phyloP scores from a whole-genome alignment of 805 yeast genomes.

The Ogataea salicorniae region DNA sequence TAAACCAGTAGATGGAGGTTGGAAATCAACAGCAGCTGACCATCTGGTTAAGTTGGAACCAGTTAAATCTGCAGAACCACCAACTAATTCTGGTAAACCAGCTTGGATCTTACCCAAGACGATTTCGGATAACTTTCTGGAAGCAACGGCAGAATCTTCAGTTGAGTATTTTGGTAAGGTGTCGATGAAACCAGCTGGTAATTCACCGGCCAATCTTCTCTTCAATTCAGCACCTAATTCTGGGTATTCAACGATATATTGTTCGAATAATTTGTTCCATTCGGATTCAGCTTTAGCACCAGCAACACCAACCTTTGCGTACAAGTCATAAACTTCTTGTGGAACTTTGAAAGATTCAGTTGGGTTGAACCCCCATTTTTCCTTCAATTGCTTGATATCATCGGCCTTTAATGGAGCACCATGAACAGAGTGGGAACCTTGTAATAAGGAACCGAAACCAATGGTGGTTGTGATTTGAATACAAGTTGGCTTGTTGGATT shows the following conservation, averaged over 20 bases:
- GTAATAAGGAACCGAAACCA: constrained; percentile 84
- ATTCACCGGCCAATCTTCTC: constrained; percentile 71
- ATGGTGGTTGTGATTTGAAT: constrained; percentile 86
- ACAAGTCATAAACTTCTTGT: constrained; percentile 72
- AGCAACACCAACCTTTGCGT: constrained; percentile 48
- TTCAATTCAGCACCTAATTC: constrained; percentile 69
- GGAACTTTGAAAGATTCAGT: constrained; percentile 74
- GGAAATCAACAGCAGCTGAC: constrained; percentile 82
- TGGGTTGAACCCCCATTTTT: constrained; percentile 84
- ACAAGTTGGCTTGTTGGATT: constrained; percentile 81
- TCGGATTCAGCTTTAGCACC: constrained; percentile 66
- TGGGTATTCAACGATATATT: constrained; percentile 68
- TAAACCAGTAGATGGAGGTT: constrained; percentile 71
- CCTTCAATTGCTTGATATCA: constrained; percentile 83
- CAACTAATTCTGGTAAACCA: constrained; percentile 79
- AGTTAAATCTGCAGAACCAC: constrained; percentile 98
- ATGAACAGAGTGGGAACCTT: constrained; percentile 90
- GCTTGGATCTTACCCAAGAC: constrained; percentile 60
- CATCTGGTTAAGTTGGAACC: constrained; percentile 95
- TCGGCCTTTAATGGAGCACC: constrained; percentile 95
- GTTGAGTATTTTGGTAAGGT: constrained; percentile 76
- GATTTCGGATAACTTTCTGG: constrained; percentile 89
- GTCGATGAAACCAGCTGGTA: constrained; percentile 80
- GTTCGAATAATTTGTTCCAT: constrained; percentile 65
- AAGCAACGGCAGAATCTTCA: constrained; percentile 76